Evolutionary conservation across 352 stramenopile genomes (phyloP), one percentile per base, ranked within the genome.

Genomic region (Phytophthora capsici): DNA sequence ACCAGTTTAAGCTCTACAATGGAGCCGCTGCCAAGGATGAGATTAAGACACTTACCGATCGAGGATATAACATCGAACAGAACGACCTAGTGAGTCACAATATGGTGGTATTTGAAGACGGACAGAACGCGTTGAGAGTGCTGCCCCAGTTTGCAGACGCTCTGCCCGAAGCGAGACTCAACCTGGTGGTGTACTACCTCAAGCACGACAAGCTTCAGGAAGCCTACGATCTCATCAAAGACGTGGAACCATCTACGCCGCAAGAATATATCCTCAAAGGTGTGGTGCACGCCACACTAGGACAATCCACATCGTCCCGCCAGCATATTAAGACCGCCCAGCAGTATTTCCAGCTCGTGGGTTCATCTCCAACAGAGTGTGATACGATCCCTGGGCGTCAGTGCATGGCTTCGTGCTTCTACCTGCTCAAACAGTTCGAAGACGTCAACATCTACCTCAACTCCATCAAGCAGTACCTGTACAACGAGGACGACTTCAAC

Each of bases 401-500:
- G 74, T 99, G 97, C 80, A 99, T 99, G 96, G 96, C 96, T 6
- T 98, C 91, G 36, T 98, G 89, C 74, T 98, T 99, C 68, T 99
- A 98, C 74, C 72, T 99, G 54, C 84, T 98, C 71, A 96, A 97
- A 66, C 88, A 99, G 64, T 99, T 98, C 58, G 94, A 98, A 52
- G 94, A 98, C 62, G 95, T 98, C 68, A 98, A 98, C 75, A 98
- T 98, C 47, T 98, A 98, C 77, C 82, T 98, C 41, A 98, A 98
- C 69, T 97, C 87, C 30, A 96, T 98, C 78, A 98, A 98, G 76
- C 84, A 96, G 53, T 95, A 96, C 75, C 83, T 98, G 53, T 98
- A 98, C 88, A 98, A 98, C 66, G 94, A 99, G 76, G 95, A 99
- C 77, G 91, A 97, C 52, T 99, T 99, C 80, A 99, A 99, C 74